Conservation (phyloP, 805 yeast species). For the Lachancea kluyveri region DNA sequence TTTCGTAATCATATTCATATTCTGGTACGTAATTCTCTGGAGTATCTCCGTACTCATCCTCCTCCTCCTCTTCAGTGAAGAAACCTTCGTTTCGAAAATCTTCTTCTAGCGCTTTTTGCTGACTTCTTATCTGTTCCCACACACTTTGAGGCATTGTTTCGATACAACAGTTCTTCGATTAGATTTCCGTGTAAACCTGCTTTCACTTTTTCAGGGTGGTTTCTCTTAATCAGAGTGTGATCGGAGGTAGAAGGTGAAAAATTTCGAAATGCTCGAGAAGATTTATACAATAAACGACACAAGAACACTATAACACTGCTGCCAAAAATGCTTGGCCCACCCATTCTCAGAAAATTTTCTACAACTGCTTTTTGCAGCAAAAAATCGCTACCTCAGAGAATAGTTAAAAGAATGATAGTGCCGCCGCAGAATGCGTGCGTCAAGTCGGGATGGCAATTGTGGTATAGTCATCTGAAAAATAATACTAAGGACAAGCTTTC, state of each 20-base stretch:
- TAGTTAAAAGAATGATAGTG: slow-evolving; percentile 5
- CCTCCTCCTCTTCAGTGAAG: slow-evolving; percentile 1
- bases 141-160: too few relatives aligned
- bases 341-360: not conserved
- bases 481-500: slow-evolving; percentile 9
- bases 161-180: too few relatives aligned
- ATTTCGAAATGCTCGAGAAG: too few relatives aligned
- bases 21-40: slow-evolving; percentile 3
- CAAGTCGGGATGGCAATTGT: slow-evolving; percentile 11
- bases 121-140: slow-evolving; percentile 34
- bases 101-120: too few relatives aligned
- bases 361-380: not conserved
- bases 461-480: slow-evolving; percentile 3
- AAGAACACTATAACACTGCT: too few relatives aligned
- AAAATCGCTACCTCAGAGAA: slow-evolving; percentile 4
- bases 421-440: slow-evolving; percentile 3
- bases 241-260: too few relatives aligned
- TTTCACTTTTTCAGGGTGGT: too few relatives aligned
- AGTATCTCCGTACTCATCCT: slow-evolving; percentile 2
- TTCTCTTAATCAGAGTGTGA: too few relatives aligned
- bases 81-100: too few relatives aligned
- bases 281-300: too few relatives aligned
- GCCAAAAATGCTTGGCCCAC: too few relatives aligned
- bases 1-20: slow-evolving; percentile 12
- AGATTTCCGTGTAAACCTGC: too few relatives aligned